These are phyloP conservation scores for Wickerhamiella musiphila DNA, from an alignment of 805 yeast genomes.

Conservation along the genomic window DNA sequence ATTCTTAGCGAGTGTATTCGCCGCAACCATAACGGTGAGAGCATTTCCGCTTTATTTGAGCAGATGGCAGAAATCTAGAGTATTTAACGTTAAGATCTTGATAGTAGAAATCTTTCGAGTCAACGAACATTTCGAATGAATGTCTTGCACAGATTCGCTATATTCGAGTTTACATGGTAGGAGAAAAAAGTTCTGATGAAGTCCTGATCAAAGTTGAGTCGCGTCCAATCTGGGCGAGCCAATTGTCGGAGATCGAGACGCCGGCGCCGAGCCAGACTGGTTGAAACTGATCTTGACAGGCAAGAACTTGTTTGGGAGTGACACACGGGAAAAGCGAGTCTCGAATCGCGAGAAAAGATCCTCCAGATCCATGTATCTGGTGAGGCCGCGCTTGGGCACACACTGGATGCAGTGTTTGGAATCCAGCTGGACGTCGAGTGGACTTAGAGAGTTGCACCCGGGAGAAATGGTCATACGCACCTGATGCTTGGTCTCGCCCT, in stretches of 20 bases:
- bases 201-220: too few species aligned
- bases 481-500: slow-evolving; percentile 63
- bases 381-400: slow-evolving; percentile 75
- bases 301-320: slow-evolving; percentile 61
- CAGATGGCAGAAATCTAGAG: slow-evolving; percentile 38
- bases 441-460: slow-evolving; percentile 96
- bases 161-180: too few species aligned
- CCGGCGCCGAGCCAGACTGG: too few species aligned
- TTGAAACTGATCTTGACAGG: slow-evolving; percentile 15
- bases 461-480: slow-evolving; percentile 86
- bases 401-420: slow-evolving; percentile 94
- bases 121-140: too few species aligned
- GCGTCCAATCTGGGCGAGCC: too few species aligned
- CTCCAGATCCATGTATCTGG: slow-evolving; percentile 86
- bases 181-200: too few species aligned
- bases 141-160: too few species aligned
- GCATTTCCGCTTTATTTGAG: slow-evolving; percentile 82
- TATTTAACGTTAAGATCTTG: background rate
- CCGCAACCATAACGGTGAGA: slow-evolving; percentile 97
- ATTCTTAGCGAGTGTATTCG: slow-evolving; percentile 96
- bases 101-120: too few species aligned
- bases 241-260: too few species aligned
- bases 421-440: slow-evolving; percentile 89
- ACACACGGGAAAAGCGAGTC: slow-evolving; percentile 70
- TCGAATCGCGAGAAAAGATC: slow-evolving; percentile 66